A percentile compares a stretch with the other conserved stretches of the same genome.
These are phyloP conservation scores for Monascus purpureus DNA, from an alignment of 495 filamentous ascomycete genomes.

Conservation along the genomic window DNA sequence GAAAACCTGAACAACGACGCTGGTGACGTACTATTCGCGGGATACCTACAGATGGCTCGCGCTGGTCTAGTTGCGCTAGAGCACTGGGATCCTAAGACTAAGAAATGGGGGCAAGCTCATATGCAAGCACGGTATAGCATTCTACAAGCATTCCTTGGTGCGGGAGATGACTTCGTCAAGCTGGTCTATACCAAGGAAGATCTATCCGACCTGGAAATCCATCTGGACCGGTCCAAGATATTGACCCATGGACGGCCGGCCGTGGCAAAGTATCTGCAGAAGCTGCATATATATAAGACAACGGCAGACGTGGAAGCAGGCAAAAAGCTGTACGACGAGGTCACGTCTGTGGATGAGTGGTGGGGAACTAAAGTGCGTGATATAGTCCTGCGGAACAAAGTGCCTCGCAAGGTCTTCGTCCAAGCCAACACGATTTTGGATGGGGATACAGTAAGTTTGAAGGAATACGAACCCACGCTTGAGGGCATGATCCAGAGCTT, in stretches of 20 bases:
- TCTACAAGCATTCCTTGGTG: slow-evolving; percentile 72
- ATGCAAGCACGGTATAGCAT: slow-evolving; percentile 93
- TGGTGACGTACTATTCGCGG: slow-evolving; percentile 70
- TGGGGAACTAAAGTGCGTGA: slow-evolving; percentile 65
- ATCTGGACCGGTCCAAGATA: slow-evolving; percentile 74
- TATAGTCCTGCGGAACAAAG: slow-evolving; percentile 72
- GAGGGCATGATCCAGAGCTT: slow-evolving; percentile 87
- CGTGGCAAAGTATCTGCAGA: slow-evolving; percentile 79
- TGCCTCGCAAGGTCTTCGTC: slow-evolving; percentile 90
- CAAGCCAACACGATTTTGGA: slow-evolving; percentile 77
- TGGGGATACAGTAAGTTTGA: slow-evolving; percentile 61
- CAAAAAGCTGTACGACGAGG: slow-evolving; percentile 61
- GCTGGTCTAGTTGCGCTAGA: slow-evolving; percentile 76
- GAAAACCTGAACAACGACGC: slow-evolving; percentile 59
- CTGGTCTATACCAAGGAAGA: slow-evolving; percentile 62
- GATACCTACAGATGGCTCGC: slow-evolving; percentile 84
- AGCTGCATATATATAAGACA: slow-evolving; percentile 83
- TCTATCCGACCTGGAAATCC: slow-evolving; percentile 66
- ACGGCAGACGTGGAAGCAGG: slow-evolving; percentile 73
- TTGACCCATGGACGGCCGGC: slow-evolving; percentile 52
- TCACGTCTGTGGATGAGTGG: slow-evolving; percentile 70
- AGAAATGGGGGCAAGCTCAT: slow-evolving; percentile 91
- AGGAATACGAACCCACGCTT: slow-evolving; percentile 76
- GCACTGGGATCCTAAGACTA: slow-evolving; percentile 71
- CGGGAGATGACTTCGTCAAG: slow-evolving; percentile 68